Percentiles rank a stretch among this genome's conserved stretches.
Conservation (phyloP, 2,329 filamentous ascomycete genomes). For the Trichoderma atrobrunneum region DNA sequence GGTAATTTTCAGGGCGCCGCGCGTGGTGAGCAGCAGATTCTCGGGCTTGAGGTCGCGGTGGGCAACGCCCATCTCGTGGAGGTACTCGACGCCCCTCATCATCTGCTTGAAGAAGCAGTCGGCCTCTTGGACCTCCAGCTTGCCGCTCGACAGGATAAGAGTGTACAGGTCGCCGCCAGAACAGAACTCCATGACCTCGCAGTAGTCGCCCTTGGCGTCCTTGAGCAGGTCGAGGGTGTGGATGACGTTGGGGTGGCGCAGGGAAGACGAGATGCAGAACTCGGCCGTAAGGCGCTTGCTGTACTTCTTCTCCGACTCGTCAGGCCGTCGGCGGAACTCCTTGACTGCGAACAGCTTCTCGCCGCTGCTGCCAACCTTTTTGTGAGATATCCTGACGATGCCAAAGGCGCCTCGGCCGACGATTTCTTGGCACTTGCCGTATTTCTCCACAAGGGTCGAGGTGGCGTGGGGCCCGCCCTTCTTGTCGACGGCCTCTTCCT, state of each 20-base stretch:
- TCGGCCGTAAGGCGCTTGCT: slow-evolving; percentile 96
- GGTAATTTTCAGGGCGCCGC: slow-evolving; percentile 92
- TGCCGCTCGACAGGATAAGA: slow-evolving; percentile 83
- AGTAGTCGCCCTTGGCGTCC: slow-evolving; percentile 95
- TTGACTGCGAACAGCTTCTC: slow-evolving; percentile 97
- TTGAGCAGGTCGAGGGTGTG: slow-evolving; percentile 94
- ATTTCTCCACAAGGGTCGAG: slow-evolving; percentile 83
- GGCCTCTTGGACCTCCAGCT: slow-evolving; percentile 87
- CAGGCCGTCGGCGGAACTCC: slow-evolving; percentile 90
- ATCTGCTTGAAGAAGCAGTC: slow-evolving; percentile 99
- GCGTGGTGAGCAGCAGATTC: slow-evolving; percentile 88
- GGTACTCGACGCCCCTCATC: slow-evolving; percentile 98
- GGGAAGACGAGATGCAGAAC: slow-evolving; percentile 96
- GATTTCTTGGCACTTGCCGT: slow-evolving; percentile 96
- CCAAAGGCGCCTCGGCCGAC: slow-evolving; percentile 95
- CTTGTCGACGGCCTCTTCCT: slow-evolving; percentile 79
- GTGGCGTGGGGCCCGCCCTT: slow-evolving; percentile 71
- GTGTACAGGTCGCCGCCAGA: slow-evolving; percentile 95
- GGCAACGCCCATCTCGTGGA: slow-evolving; percentile 98
- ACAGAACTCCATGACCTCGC: slow-evolving; percentile 99
- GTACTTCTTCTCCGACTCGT: slow-evolving; percentile 95
- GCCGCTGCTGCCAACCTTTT: slow-evolving; percentile 75
- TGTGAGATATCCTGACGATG: slow-evolving; percentile 96
- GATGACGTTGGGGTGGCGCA: slow-evolving; percentile 96
- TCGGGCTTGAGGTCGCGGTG: slow-evolving; percentile 97